Conservation (phyloP, 2,329 filamentous ascomycete genomes). For the Epichloe sp. region DNA sequence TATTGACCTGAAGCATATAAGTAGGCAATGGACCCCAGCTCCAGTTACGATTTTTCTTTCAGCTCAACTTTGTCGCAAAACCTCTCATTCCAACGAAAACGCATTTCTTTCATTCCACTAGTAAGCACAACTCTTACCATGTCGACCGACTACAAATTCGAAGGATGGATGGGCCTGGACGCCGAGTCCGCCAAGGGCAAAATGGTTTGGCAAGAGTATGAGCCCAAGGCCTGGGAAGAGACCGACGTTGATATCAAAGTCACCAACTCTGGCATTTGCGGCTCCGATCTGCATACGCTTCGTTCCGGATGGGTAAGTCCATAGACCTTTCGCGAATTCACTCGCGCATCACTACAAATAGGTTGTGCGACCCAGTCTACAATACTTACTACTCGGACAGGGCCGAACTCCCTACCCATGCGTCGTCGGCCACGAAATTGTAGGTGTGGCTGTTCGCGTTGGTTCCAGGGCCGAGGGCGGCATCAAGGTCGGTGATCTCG, state of each 20-base stretch:
- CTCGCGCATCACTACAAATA: neutral
- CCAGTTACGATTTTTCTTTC: no score
- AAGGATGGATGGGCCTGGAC: slow-evolving; percentile 36
- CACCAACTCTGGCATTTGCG: slow-evolving; percentile 54
- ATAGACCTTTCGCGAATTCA: neutral
- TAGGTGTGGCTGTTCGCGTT: slow-evolving; percentile 43
- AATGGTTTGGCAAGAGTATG: slow-evolving; percentile 41
- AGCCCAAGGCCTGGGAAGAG: slow-evolving; percentile 54
- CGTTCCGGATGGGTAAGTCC: slow-evolving; percentile 35
- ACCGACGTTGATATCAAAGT: slow-evolving; percentile 52
- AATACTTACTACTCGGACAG: neutral
- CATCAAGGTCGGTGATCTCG: slow-evolving; percentile 49
- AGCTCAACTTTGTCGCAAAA: neutral
- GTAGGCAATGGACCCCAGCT: neutral
- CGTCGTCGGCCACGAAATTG: slow-evolving; percentile 53
- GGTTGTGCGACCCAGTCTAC: neutral
- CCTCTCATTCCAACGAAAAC: neutral
- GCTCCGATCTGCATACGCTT: slow-evolving; percentile 46
- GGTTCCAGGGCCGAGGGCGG: slow-evolving; percentile 30
- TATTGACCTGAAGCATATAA: neutral
- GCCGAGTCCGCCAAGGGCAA: slow-evolving; percentile 31
- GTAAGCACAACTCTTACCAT: slow-evolving; percentile 1
- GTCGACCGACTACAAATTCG: slow-evolving; percentile 30
- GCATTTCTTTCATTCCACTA: no score
- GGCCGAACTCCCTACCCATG: slow-evolving; percentile 22